Evolutionary conservation across 108 stramenopile species (phyloP).

Genomic region (Cyclotella choctawhatcheeana): DNA sequence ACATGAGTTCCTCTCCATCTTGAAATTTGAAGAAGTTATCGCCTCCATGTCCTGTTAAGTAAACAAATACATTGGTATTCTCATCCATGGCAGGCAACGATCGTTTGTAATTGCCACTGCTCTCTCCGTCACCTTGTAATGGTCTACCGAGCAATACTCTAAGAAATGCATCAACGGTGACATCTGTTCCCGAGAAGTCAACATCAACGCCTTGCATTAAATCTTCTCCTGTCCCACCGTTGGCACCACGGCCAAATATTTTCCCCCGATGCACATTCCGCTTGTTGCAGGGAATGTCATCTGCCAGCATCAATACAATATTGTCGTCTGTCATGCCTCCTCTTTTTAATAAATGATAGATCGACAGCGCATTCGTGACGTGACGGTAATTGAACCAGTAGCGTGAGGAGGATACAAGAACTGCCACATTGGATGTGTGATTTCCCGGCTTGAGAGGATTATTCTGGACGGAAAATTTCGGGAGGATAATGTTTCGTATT

Average conservation of each 20-base stretch:
- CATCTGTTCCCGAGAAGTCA: conserved; percentile 94
- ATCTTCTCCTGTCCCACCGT: conserved; percentile 60
- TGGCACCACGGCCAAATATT: conserved; percentile 58
- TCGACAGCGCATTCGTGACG: conserved; percentile 81
- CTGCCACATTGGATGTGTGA: conserved; percentile 58
- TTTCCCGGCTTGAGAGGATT: conserved; percentile 34
- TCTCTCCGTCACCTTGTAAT: conserved; percentile 38
- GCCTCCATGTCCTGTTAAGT: conserved; percentile 96
- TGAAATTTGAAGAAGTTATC: conserved; percentile 98
- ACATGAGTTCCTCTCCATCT: conserved; percentile 92
- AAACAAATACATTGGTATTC: conserved; percentile 80
- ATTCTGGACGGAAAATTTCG: not conserved
- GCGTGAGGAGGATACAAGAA: conserved; percentile 85
- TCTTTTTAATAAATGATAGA: conserved; percentile 68
- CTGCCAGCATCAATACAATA: conserved; percentile 90
- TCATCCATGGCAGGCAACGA: conserved; percentile 50
- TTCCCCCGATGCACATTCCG: conserved; percentile 73
- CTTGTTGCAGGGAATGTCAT: conserved; percentile 82
- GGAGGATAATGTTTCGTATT: conserved; percentile 39
- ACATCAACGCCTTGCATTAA: conserved; percentile 76
- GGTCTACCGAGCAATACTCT: conserved; percentile 69
- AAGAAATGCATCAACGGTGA: conserved; percentile 92
- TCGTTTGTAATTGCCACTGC: conserved; percentile 29
- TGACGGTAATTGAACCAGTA: conserved; percentile 97
- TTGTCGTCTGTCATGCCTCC: conserved; percentile 83